A percentile compares a stretch with the other conserved stretches of the same genome.
Evolutionary conservation across 75 land plant genomes (phyloP).

Genomic region (Larix kaempferi): DNA sequence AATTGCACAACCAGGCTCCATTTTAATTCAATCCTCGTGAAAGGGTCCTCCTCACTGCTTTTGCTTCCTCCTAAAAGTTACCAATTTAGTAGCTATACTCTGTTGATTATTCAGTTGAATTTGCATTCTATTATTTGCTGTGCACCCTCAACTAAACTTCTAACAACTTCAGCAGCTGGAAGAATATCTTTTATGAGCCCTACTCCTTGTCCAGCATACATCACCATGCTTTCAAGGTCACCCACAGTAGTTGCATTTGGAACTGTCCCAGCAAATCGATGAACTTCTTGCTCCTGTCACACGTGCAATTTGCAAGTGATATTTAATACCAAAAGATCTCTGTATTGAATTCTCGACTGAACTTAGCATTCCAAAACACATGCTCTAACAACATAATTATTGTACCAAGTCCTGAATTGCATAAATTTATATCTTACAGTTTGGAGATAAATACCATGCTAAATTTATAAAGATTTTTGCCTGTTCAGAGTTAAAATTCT

Average conservation of each 20-base stretch:
- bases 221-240: conserved; percentile 81
- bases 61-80: too few relatives aligned
- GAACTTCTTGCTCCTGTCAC: conserved; percentile 54
- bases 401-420: not conserved
- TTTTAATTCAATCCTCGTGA: too few relatives aligned
- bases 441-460: not conserved
- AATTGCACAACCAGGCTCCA: too few relatives aligned
- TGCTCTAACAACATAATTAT: not conserved
- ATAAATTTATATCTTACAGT: not conserved
- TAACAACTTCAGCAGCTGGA: conserved; percentile 70
- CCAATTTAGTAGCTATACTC: too few relatives aligned
- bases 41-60: too few relatives aligned
- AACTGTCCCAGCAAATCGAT: conserved; percentile 68
- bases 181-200: conserved; percentile 75
- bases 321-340: not conserved
- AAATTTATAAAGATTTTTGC: not conserved
- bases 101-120: too few relatives aligned
- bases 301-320: not conserved
- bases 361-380: not conserved
- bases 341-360: too few relatives aligned
- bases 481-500: not conserved
- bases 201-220: conserved; percentile 91
- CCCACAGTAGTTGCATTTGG: conserved; percentile 76
- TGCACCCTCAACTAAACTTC: conserved; percentile 53
- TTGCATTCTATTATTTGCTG: conserved; percentile 4